phyloP scores from a whole-genome alignment of 2,329 filamentous ascomycete species.

The Cercospora sp. region DNA sequence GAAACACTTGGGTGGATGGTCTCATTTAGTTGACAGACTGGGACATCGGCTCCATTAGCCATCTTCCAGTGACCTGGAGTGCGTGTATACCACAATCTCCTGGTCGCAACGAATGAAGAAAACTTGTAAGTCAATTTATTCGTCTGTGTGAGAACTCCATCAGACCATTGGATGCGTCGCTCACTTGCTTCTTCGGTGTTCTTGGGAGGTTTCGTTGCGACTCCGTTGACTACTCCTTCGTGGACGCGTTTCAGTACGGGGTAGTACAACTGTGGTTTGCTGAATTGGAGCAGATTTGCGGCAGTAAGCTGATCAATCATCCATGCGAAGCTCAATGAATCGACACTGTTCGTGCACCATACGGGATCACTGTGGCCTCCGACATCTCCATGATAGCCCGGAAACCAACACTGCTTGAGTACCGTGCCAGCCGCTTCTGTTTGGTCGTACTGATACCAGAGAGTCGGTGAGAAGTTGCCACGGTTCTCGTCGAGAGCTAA shows the following conservation, averaged over 20 bases:
- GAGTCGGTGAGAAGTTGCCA: conserved; percentile 49
- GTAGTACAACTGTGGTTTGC: conserved; percentile 18
- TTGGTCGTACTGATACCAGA: conserved; percentile 44
- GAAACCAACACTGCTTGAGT: conserved; percentile 56
- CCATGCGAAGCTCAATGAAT: conserved; percentile 42
- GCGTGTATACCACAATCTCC: conserved; percentile 13
- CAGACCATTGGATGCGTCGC: conserved; percentile 23
- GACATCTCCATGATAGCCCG: conserved; percentile 53
- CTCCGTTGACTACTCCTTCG: conserved; percentile 7
- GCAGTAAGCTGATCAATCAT: conserved; percentile 39
- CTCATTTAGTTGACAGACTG: conserved; percentile 14
- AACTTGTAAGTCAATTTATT: conserved; percentile 16
- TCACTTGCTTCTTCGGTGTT: conserved; percentile 22
- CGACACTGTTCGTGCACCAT: conserved; percentile 27
- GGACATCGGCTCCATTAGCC: conserved; percentile 13
- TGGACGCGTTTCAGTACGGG: conserved; percentile 23
- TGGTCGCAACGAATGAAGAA: conserved; percentile 20
- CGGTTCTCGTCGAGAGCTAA: conserved; percentile 55
- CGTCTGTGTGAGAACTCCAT: conserved; percentile 17
- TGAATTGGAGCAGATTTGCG: conserved; percentile 20
- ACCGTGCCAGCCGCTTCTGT: conserved; percentile 26
- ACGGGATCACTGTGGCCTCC: conserved; percentile 45
- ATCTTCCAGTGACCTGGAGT: conserved; percentile 18
- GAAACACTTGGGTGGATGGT: conserved; percentile 22
- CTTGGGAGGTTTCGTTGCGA: conserved; percentile 6